Evolutionary conservation across 352 stramenopile genomes (phyloP).

Genomic region (Globisporangium echinulatum): DNA sequence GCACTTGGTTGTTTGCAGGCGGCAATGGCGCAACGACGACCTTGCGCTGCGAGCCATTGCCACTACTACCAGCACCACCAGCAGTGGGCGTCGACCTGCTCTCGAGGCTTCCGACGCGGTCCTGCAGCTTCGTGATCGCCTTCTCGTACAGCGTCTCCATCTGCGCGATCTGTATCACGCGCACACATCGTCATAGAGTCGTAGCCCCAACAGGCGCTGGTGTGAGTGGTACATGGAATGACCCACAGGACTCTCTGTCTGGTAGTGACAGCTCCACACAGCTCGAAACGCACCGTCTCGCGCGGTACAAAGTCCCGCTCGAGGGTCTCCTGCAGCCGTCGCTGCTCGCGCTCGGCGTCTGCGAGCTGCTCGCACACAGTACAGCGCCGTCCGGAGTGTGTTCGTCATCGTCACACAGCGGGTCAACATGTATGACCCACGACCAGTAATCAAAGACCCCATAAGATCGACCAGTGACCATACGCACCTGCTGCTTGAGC

Average conservation of each 20-base stretch:
- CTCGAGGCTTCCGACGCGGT: constrained; percentile 53
- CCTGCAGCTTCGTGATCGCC: constrained; percentile 66
- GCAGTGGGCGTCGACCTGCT: constrained; percentile 16
- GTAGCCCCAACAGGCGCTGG: neutral
- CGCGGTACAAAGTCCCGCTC: constrained; percentile 50
- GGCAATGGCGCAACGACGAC: constrained; percentile 11
- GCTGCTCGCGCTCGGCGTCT: constrained; percentile 21
- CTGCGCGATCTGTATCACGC: constrained; percentile 37
- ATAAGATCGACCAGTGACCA: too few relatives aligned
- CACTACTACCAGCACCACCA: neutral
- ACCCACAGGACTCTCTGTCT: neutral
- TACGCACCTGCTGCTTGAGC: constrained; percentile 29
- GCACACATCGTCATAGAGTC: neutral
- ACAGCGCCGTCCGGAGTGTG: too few relatives aligned
- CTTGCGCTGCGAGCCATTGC: constrained; percentile 15
- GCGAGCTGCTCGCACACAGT: constrained; percentile 16
- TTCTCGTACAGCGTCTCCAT: constrained; percentile 72
- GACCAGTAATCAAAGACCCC: too few relatives aligned
- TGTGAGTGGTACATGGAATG: neutral
- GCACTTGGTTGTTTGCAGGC: constrained; percentile 13
- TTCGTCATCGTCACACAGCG: too few relatives aligned
- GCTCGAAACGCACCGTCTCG: constrained; percentile 23
- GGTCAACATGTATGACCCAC: too few relatives aligned
- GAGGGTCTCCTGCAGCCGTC: constrained; percentile 33
- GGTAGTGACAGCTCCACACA: too few relatives aligned